Evolutionary conservation across 1,139 yeast genomes (phyloP).

Genomic region (Candida mesenterica): DNA sequence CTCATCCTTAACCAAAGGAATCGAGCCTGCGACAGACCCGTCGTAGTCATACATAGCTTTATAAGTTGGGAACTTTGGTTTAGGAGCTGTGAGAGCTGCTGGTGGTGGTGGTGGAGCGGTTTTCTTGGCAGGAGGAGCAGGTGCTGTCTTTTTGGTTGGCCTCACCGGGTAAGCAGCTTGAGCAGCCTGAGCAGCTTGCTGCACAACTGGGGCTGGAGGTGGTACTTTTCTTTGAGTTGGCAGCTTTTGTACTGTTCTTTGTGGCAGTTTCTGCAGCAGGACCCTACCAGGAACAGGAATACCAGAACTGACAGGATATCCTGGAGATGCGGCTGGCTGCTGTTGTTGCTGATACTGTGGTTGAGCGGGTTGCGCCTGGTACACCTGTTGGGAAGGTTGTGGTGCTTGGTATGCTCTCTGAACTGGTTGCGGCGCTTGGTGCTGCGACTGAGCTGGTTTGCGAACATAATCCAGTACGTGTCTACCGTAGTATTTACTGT

Average conservation of each 20-base stretch:
- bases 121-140: constrained; percentile 44
- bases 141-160: constrained; percentile 36
- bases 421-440: constrained; percentile 13
- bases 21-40: constrained; percentile 79
- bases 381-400: constrained; percentile 7
- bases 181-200: neutral
- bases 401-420: constrained; percentile 14
- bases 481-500: constrained; percentile 43
- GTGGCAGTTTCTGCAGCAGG: constrained; percentile 13
- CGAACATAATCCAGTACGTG: constrained; percentile 9
- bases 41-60: constrained; percentile 88
- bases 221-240: constrained; percentile 7
- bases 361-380: constrained; percentile 12
- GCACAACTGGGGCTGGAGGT: constrained; percentile 11
- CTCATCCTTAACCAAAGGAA: constrained; percentile 75
- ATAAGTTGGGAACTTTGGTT: constrained; percentile 73
- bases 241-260: constrained; percentile 11
- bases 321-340: constrained; percentile 4
- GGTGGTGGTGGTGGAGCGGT: constrained; percentile 48
- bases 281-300: constrained; percentile 6
- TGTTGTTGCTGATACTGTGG: constrained; percentile 3
- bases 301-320: constrained; percentile 2
- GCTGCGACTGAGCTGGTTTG: constrained; percentile 9
- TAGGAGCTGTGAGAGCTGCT: constrained; percentile 54
- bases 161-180: constrained; percentile 17